Percentiles rank a stretch among this genome's conserved stretches.
These are phyloP conservation scores for Penicillium tannophilum DNA, from an alignment of 495 filamentous ascomycete genomes.

Conservation along the genomic window DNA sequence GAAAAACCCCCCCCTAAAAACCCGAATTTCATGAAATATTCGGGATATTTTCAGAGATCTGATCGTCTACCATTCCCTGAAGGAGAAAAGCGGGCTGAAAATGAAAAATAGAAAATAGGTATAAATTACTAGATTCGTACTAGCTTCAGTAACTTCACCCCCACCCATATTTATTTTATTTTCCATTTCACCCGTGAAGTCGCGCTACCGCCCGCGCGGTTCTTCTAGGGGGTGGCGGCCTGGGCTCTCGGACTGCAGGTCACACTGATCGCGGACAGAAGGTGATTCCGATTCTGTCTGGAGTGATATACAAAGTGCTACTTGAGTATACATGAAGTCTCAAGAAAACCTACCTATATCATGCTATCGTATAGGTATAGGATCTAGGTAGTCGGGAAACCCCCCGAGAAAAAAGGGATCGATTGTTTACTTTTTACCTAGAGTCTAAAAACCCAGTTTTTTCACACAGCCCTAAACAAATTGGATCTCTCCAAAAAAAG, in stretches of 20 bases:
- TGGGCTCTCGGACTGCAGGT: slow-evolving; percentile 16
- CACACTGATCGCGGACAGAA: slow-evolving; percentile 12
- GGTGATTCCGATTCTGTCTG: slow-evolving; percentile 15
- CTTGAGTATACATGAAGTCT: not conserved
- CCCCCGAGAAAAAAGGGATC: not conserved
- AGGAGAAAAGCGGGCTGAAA: slow-evolving; percentile 1
- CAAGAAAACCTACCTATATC: not conserved
- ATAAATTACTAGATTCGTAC: slow-evolving; percentile 8
- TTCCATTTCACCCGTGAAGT: slow-evolving; percentile 24
- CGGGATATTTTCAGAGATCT: slow-evolving; percentile 11
- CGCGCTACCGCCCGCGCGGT: slow-evolving; percentile 35
- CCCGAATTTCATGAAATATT: not conserved
- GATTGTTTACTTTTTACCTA: not conserved
- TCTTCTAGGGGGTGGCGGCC: slow-evolving; percentile 43
- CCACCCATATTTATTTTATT: slow-evolving; percentile 3
- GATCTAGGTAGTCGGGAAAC: not conserved
- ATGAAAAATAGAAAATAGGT: slow-evolving; percentile 12
- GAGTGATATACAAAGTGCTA: not conserved
- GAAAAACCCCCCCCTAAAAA: not conserved
- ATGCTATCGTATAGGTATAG: not conserved
- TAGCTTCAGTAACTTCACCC: slow-evolving; percentile 1
- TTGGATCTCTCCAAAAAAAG: slow-evolving; percentile 16
- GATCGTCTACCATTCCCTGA: slow-evolving; percentile 9
- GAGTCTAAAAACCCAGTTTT: slow-evolving; percentile 3
- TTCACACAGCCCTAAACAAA: slow-evolving; percentile 12